phyloP scores from a whole-genome alignment of 1,284 basidiomycete genomes.

The Cryptococcus neoformans region DNA sequence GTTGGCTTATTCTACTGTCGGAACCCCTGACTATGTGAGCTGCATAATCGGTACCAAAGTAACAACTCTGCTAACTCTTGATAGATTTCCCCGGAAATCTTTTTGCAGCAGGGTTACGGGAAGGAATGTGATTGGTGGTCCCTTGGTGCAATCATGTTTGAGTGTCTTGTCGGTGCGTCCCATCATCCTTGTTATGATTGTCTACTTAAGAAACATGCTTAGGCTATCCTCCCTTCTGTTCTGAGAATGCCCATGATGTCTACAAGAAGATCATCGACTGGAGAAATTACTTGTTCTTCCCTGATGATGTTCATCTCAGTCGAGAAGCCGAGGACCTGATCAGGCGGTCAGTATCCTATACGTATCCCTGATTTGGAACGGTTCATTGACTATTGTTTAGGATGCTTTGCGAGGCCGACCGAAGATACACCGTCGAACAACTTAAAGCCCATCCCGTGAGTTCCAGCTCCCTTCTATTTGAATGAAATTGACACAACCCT shows the following conservation, averaged over 20 bases:
- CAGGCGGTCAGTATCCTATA: conserved; percentile 55
- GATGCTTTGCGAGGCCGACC: conserved; percentile 80
- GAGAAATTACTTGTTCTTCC: conserved; percentile 86
- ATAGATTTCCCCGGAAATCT: conserved; percentile 93
- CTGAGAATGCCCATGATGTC: conserved; percentile 95
- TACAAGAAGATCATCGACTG: conserved; percentile 99
- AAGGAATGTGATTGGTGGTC: conserved; percentile 99
- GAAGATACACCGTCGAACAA: conserved; percentile 76
- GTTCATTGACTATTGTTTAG: conserved; percentile 21
- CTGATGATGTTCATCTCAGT: conserved; percentile 92
- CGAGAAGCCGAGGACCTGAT: conserved; percentile 91
- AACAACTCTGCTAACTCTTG: background rate
- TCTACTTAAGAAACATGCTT: background rate
- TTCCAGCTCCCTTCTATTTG: background rate
- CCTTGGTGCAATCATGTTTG: conserved; percentile 96
- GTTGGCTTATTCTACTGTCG: conserved; percentile 96
- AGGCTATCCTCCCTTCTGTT: conserved; percentile 94
- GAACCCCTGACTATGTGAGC: conserved; percentile 85
- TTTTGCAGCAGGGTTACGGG: conserved; percentile 94
- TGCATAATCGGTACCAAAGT: background rate
- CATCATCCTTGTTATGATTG: background rate
- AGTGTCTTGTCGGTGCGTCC: conserved; percentile 76
- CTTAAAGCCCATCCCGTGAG: conserved; percentile 77
- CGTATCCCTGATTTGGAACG: background rate
- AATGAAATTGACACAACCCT: background rate